A percentile compares a stretch with the other conserved stretches of the same genome.
Conservation (phyloP, 2,329 filamentous ascomycete species). For the Penicillium sclerotigenum region DNA sequence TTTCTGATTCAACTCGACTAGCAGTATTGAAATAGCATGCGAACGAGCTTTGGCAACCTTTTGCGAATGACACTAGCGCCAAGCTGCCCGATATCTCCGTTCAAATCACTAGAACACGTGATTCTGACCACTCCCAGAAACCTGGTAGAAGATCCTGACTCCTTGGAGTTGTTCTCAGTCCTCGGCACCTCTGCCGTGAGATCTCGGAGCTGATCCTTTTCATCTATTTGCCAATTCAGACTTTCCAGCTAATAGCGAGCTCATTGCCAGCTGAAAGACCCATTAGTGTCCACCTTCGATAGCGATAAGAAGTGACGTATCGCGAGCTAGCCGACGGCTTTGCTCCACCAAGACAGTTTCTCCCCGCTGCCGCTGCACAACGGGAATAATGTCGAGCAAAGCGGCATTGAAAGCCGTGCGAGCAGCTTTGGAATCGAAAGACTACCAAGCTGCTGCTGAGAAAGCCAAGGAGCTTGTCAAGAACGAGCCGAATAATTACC, state of each 20-base stretch:
- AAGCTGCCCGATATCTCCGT: neutral
- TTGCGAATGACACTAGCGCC: neutral
- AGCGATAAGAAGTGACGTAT: conserved; percentile 29
- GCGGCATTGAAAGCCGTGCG: conserved; percentile 77
- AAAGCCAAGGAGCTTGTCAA: conserved; percentile 68
- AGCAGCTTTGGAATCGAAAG: conserved; percentile 70
- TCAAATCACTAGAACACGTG: neutral
- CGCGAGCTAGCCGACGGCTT: conserved; percentile 15
- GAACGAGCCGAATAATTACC: conserved; percentile 74
- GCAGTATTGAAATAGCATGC: neutral
- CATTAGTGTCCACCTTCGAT: conserved; percentile 5
- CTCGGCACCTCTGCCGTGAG: neutral
- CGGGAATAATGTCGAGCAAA: conserved; percentile 53
- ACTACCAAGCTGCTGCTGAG: conserved; percentile 71
- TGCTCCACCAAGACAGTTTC: conserved; percentile 19
- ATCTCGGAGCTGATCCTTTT: neutral
- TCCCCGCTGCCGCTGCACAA: conserved; percentile 21
- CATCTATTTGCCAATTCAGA: neutral
- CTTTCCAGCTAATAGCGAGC: neutral
- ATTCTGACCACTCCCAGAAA: neutral
- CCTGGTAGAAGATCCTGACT: neutral
- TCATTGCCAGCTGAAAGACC: neutral
- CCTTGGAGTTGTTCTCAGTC: neutral
- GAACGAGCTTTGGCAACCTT: neutral
- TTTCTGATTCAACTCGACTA: neutral